Conservation (phyloP, 2,329 filamentous ascomycete species). For the Elsinoe australis region DNA sequence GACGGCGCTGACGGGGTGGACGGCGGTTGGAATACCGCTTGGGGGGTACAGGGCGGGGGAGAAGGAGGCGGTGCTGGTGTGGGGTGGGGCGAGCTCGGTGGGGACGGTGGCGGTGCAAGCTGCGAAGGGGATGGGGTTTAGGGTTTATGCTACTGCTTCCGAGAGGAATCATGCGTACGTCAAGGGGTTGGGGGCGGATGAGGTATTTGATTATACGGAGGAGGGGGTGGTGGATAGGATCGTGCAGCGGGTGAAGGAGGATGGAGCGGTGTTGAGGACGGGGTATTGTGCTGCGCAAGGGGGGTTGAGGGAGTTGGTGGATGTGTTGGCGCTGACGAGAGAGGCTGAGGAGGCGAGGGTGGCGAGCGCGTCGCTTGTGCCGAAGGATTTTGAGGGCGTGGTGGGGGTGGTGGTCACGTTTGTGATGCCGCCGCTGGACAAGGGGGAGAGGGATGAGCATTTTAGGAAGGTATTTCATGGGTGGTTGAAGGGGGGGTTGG, state of each 20-base stretch:
- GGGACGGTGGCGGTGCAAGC: conserved; percentile 39
- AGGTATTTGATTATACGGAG: conserved; percentile 36
- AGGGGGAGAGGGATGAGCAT: background rate
- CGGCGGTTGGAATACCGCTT: conserved; percentile 24
- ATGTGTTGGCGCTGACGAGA: background rate
- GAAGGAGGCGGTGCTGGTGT: conserved; percentile 34
- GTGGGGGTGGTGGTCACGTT: background rate
- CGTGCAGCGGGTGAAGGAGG: conserved; percentile 15
- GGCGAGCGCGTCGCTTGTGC: background rate
- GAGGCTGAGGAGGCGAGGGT: background rate
- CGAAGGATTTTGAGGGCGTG: background rate
- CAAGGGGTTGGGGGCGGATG: conserved; percentile 32
- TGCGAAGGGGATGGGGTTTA: conserved; percentile 35
- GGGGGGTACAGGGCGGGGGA: conserved; percentile 24
- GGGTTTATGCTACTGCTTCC: conserved; percentile 36
- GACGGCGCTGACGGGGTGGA: conserved; percentile 24
- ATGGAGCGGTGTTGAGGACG: background rate
- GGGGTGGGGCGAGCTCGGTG: conserved; percentile 39
- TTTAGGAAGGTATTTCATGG: background rate
- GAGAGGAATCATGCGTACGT: conserved; percentile 34
- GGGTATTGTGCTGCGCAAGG: background rate
- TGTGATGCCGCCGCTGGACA: background rate
- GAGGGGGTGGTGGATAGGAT: conserved; percentile 29
- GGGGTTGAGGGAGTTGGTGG: background rate
- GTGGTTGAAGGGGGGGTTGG: background rate